Percentiles rank a stretch among this genome's conserved stretches.
Evolutionary conservation across 2,329 filamentous ascomycete genomes (phyloP).

Genomic region (Orbilia quercus): DNA sequence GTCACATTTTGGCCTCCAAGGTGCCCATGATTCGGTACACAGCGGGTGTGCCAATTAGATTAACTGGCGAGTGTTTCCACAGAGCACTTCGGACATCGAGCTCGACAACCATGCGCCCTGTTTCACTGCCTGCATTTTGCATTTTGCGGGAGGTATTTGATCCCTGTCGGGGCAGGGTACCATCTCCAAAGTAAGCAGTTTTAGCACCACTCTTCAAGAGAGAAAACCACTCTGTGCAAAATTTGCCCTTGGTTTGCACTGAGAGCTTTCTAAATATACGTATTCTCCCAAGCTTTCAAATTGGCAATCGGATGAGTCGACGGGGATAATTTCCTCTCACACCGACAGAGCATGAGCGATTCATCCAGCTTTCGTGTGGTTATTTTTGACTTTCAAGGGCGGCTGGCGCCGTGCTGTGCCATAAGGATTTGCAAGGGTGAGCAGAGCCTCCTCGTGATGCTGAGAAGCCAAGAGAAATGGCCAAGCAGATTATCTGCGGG

Average conservation of each 20-base stretch:
- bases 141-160: constrained; percentile 16
- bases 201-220: neutral
- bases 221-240: constrained; percentile 6
- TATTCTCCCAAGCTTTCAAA: neutral
- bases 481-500: neutral
- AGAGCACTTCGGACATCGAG: constrained; percentile 44
- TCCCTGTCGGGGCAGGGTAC: constrained; percentile 11
- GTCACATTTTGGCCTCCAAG: constrained; percentile 30
- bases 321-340: neutral
- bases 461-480: neutral
- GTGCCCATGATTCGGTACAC: constrained; percentile 21
- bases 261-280: constrained; percentile 31
- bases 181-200: neutral
- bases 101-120: constrained; percentile 27
- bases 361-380: constrained; percentile 3
- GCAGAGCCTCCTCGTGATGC: constrained; percentile 26
- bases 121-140: constrained; percentile 17
- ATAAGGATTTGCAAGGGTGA: constrained; percentile 14
- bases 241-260: neutral
- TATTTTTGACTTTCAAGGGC: constrained; percentile 43
- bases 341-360: neutral
- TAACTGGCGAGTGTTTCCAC: constrained; percentile 2
- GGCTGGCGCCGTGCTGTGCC: constrained; percentile 16
- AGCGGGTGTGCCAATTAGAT: constrained; percentile 44
- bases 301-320: constrained; percentile 5